These are phyloP conservation scores for Eucalyptus paniculata DNA, from an alignment of 345 rosid species.

Conservation along the genomic window DNA sequence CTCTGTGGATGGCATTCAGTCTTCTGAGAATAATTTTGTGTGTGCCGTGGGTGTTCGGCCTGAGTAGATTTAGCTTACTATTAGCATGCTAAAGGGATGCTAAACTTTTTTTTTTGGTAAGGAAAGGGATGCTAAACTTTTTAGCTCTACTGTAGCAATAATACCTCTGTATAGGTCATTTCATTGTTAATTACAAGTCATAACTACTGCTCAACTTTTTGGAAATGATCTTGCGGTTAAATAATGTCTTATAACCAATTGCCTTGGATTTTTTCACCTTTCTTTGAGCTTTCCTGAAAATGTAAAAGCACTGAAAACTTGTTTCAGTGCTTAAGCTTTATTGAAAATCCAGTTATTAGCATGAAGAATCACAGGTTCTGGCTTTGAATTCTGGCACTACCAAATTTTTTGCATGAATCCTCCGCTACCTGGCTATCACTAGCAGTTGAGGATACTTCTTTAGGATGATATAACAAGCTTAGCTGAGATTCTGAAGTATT, in stretches of 20 bases:
- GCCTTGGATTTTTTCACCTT: background rate
- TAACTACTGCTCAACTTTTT: background rate
- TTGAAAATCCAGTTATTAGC: background rate
- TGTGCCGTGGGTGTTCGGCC: background rate
- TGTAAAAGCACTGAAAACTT: background rate
- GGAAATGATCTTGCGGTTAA: background rate
- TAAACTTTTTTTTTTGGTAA: background rate
- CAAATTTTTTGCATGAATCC: background rate
- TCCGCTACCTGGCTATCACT: background rate
- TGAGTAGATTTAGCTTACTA: background rate
- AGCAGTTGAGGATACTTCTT: background rate
- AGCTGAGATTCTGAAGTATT: background rate
- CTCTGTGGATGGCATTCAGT: background rate
- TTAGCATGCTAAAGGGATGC: background rate
- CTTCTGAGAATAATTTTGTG: background rate
- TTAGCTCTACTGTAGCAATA: background rate
- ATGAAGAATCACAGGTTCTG: background rate
- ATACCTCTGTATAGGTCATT: background rate
- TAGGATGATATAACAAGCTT: background rate
- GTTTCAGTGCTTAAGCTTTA: background rate
- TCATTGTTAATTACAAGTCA: background rate
- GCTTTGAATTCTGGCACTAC: background rate
- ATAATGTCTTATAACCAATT: background rate
- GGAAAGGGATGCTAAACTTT: background rate
- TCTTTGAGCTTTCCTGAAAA: background rate